phyloP scores from a whole-genome alignment of 805 yeast genomes.

The Lachancea kluyveri region DNA sequence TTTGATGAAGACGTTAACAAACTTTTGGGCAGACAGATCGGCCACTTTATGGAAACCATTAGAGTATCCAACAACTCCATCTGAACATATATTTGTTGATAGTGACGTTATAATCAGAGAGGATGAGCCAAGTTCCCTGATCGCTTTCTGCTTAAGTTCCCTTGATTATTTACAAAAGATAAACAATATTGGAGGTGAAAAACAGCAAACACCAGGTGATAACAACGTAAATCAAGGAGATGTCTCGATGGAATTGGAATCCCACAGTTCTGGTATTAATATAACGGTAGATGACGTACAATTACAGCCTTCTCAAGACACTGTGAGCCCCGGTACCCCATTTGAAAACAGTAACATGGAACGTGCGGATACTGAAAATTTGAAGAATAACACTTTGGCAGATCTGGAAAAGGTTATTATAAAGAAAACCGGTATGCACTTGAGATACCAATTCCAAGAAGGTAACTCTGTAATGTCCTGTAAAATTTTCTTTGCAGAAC shows the following conservation, averaged over 20 bases:
- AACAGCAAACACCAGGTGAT: no score
- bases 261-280: no score
- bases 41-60: conserved; percentile 93
- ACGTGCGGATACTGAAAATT: no score
- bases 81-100: conserved; percentile 90
- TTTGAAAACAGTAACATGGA: no score
- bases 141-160: conserved; percentile 87
- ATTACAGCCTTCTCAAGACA: no score
- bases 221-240: no score
- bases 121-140: conserved; percentile 91
- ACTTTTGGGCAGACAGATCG: conserved; percentile 96
- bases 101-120: conserved; percentile 91
- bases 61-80: conserved; percentile 67
- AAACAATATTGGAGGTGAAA: conserved; percentile 21
- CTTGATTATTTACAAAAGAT: conserved; percentile 72
- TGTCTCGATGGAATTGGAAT: no score
- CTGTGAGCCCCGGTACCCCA: no score
- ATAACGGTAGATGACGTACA: no score
- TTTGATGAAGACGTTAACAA: conserved; percentile 73
- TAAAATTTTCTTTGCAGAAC: conserved; percentile 91
- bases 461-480: conserved; percentile 80
- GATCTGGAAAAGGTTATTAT: conserved; percentile 62
- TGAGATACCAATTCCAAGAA: conserved; percentile 87
- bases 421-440: conserved; percentile 80
- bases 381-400: conserved; percentile 25